Evolutionary conservation across 23 red algal species (phyloP), one percentile per base, ranked within the genome.

Genomic region (Gracilariopsis chorda): DNA sequence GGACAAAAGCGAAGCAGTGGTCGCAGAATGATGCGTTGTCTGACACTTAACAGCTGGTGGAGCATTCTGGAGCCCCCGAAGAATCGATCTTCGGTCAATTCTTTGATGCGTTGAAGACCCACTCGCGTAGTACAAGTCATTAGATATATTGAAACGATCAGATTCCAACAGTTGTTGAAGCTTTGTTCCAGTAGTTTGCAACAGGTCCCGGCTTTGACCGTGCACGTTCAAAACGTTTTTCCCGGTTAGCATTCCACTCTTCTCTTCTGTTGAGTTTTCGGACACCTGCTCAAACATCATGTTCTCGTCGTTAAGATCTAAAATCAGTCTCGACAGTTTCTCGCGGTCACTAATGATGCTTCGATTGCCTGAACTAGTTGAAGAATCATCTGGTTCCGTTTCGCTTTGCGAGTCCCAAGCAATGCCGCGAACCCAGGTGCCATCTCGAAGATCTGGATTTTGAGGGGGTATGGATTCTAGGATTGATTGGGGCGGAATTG

Each of bases 111-210:
- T 80, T 19, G 75, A 79, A 11, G 70, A 58, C 23, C 73, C 84
- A 57, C 77, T 77, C n/a, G 77, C 77, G 51, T 95, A 95, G 69
- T 87, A 95, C 21, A 76, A 37, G 43, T 95, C 92, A 82, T 90
- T 95, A 19, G 92, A 95, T 11, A 95, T 77, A 41, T 95, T 88
- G 84, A 90, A 87, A 4, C 56, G 70, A 34, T 95, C 92, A 19
- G 78, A 45, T 42, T 84, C 79, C 17, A 87, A 42, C 11, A 82
- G 34, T 55, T 89, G 65, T 34, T 76, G 53, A 47, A 89, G 48
- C 58, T 56, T 64, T 32, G 85, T 61, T 4, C 85, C 85, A 16
- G 69, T 80, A 6, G 67, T 80, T 36, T 80, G 76, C 23, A 59
- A 45, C 48, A 80, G 55, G 30, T 73, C 67, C 28, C 67, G 67